Evolutionary conservation across 2,329 filamentous ascomycete genomes (phyloP).

Genomic region (Botrytis sinoallii): DNA sequence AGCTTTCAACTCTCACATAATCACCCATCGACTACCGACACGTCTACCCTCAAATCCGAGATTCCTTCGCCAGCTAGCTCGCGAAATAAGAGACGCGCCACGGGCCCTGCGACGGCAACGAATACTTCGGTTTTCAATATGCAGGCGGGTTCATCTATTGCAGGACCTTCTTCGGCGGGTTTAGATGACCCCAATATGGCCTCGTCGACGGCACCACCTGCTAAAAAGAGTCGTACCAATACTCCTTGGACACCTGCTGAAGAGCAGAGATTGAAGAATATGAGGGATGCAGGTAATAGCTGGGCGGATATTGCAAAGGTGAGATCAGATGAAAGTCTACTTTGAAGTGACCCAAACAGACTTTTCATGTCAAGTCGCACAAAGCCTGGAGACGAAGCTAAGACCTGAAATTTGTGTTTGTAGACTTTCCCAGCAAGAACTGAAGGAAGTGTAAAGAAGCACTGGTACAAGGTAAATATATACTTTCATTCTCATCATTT

Average conservation of each 20-base stretch:
- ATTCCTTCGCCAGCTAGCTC: slow-evolving; percentile 18
- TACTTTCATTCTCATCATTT: background rate
- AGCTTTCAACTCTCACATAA: slow-evolving; percentile 29
- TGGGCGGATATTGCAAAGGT: slow-evolving; percentile 99
- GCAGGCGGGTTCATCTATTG: slow-evolving; percentile 28
- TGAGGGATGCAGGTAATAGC: slow-evolving; percentile 88
- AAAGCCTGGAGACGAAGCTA: background rate
- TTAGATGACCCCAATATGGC: slow-evolving; percentile 31
- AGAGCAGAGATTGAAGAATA: slow-evolving; percentile 85
- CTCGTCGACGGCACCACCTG: slow-evolving; percentile 50
- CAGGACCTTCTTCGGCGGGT: slow-evolving; percentile 20
- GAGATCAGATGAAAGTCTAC: slow-evolving; percentile 29
- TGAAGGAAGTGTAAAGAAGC: slow-evolving; percentile 98
- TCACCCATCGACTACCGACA: slow-evolving; percentile 26
- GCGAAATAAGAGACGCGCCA: slow-evolving; percentile 34
- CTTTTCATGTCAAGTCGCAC: slow-evolving; percentile 19
- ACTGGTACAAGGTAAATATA: slow-evolving; percentile 86
- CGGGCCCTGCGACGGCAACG: slow-evolving; percentile 18
- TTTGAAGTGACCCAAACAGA: background rate
- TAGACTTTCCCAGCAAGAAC: slow-evolving; percentile 90
- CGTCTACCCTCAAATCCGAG: slow-evolving; percentile 28
- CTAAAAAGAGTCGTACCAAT: slow-evolving; percentile 96
- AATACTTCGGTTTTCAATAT: slow-evolving; percentile 26
- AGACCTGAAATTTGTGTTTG: slow-evolving; percentile 24
- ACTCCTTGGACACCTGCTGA: slow-evolving; percentile 97